Base-by-base conservation (phyloP, 306 rosid genomes). In the Trichosanthes truncata region DNA sequence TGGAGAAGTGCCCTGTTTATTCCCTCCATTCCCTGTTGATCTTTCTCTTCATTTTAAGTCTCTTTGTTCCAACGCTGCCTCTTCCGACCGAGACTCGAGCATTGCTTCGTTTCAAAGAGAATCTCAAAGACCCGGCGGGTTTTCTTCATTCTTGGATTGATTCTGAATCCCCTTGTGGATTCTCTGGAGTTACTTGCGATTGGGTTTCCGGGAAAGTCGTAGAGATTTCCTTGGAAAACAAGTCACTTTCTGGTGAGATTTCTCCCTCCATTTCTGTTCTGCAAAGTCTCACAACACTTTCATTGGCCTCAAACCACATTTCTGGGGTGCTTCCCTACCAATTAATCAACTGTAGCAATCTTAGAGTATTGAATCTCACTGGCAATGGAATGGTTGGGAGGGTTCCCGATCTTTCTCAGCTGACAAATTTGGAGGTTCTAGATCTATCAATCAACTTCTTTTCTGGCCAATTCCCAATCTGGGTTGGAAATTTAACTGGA, bases 321-420 rank as follows among this genome's bases (percentile, higher is more conserved):
- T 87, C 92, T 13, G 97, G 94, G 41, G 85, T 76, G 81, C 82
- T 93, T 84, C 97, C 99, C 18, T 18, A 41, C 33, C 89, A 87
- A 49, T 80, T 93, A 48, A 85, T 78, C 48, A 82, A 56, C 20
- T 89, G 88, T 11, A 80, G 74, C 69, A 85, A 72, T 83, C 96
- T 96, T 40, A 88, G 71, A 78, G 92, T 87, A 33, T 60, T 96
- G 89, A 96, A 96, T 82, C 81, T 96, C 29, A 81, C 94, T 0
- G 87, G 59, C 26, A 96, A 93, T 75, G 66, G 31, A 2, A 79
- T 95, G 83, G 61, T 81, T 33, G 97, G 96, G 71, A 35, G 66
- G 18, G 86, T 96, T 53, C 99, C 99, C 0, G 89, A 93, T 74
- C 87, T 96, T 71, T 96, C 98, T 31, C 77, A 41, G 62, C 89